Evolutionary conservation across 441 rosid species (phyloP), one percentile per base, ranked within the genome.

Genomic region (Biscutella auriculata): DNA sequence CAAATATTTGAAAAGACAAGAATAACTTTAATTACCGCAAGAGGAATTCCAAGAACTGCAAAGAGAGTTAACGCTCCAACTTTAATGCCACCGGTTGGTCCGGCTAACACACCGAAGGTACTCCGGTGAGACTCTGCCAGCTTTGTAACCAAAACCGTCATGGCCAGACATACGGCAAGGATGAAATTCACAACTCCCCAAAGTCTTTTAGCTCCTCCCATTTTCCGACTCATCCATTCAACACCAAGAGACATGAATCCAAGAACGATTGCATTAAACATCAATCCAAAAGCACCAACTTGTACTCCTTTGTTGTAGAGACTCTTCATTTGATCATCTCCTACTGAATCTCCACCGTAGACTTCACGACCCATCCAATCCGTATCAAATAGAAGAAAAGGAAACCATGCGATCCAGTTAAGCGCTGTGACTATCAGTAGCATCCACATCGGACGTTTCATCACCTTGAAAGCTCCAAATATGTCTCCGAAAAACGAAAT

Each of bases 331-430:
- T n/a, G n/a, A n/a, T n/a, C n/a, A n/a, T n/a, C n/a, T n/a, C n/a
- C n/a, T n/a, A n/a, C 63, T 0, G 89, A 72, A 41, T 64, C 45
- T 1, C 97, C 97, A 5, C 96, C 98, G 77, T 74, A 92, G 29
- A 92, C 88, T 50, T 92, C 97, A 47, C 79, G 67, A 7, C 98
- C 98, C 95, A 88, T 88, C 95, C 94, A 92, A 17, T 92, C 97
- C 4, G 98, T 92, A 65, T 92, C 94, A 63, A 75, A 92, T 45
- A 92, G 70, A 56, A 92, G 54, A 69, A 92, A 92, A 4, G 95
- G 98, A 69, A 83, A 86, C 97, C 97, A 88, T 0, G 86, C 98
- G 60, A 86, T 56, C 96, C 97, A 88, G 73, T 92, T 92, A 1
- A 92, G 73, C 27, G 85, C 77, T 17, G 98, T 92, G 61, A 88